Percentiles rank a stretch among this genome's conserved stretches.
phyloP scores from a whole-genome alignment of 2,329 filamentous ascomycete species.

The Fusarium sp. region DNA sequence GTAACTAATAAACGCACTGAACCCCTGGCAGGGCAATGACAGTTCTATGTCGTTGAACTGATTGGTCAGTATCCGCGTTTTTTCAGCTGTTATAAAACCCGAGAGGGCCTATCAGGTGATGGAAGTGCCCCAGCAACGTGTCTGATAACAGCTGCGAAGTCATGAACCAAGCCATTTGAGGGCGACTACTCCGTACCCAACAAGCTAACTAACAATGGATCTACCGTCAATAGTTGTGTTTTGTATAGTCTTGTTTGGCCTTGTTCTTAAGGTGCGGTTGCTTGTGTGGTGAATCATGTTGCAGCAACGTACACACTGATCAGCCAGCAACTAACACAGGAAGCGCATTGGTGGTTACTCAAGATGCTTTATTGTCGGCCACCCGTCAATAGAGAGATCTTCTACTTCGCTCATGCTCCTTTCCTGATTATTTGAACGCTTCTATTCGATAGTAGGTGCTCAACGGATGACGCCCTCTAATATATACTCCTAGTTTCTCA shows the following conservation, averaged over 20 bases:
- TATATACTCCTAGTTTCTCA: neutral
- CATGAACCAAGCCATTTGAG: neutral
- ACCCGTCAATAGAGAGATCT: neutral
- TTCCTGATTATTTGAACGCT: neutral
- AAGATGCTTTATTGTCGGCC: neutral
- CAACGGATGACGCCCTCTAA: neutral
- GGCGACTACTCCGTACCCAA: neutral
- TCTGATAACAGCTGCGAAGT: slow-evolving; percentile 8
- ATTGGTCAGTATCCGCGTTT: slow-evolving; percentile 1
- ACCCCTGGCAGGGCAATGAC: neutral
- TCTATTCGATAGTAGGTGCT: neutral
- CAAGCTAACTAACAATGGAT: neutral
- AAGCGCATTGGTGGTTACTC: neutral
- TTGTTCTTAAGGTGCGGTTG: neutral
- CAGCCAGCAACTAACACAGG: neutral
- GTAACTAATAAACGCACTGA: neutral
- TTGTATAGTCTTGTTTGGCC: neutral
- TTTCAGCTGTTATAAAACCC: slow-evolving; percentile 28
- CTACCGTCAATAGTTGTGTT: neutral
- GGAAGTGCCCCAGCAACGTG: slow-evolving; percentile 3
- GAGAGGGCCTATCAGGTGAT: neutral
- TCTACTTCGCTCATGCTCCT: neutral
- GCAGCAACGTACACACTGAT: neutral
- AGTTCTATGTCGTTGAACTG: slow-evolving; percentile 2
- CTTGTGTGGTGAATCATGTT: neutral